phyloP scores from a whole-genome alignment of 2,329 filamentous ascomycete species.

The Sporothrix humicola region DNA sequence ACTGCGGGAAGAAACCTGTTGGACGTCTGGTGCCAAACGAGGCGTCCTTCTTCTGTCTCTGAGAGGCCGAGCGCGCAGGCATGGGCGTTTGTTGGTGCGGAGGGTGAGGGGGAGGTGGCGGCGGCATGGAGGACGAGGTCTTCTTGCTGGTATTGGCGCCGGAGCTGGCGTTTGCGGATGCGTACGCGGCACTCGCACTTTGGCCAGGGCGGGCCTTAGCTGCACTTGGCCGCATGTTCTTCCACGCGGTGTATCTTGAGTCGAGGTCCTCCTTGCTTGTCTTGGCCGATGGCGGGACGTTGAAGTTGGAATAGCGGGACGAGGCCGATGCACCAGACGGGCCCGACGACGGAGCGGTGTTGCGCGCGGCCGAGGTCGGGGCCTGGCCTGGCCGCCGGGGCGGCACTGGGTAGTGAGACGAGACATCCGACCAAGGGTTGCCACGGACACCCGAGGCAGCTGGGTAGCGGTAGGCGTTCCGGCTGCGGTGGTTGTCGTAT shows the following conservation, averaged over 20 bases:
- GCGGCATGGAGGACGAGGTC: slow-evolving; percentile 38
- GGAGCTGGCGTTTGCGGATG: slow-evolving; percentile 24
- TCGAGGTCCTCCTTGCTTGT: slow-evolving; percentile 37
- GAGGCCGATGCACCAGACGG: slow-evolving; percentile 34
- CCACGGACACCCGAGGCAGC: slow-evolving; percentile 61
- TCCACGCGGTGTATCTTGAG: slow-evolving; percentile 46
- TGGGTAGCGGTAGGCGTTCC: slow-evolving; percentile 49
- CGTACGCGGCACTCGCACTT: slow-evolving; percentile 39
- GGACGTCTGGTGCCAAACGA: slow-evolving; percentile 58
- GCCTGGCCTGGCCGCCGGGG: slow-evolving; percentile 41
- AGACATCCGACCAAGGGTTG: slow-evolving; percentile 61
- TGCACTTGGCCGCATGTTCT: slow-evolving; percentile 43
- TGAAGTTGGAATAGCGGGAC: slow-evolving; percentile 40
- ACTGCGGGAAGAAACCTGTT: slow-evolving; percentile 57
- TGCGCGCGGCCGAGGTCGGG: slow-evolving; percentile 36
- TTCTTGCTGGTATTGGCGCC: slow-evolving; percentile 28
- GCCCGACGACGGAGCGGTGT: slow-evolving; percentile 36
- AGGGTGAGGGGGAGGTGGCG: slow-evolving; percentile 47
- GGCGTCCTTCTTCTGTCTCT: slow-evolving; percentile 60
- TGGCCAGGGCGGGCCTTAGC: slow-evolving; percentile 35
- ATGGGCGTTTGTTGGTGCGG: slow-evolving; percentile 10
- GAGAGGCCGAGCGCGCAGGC: slow-evolving; percentile 55
- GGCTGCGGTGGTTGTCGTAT: slow-evolving; percentile 57
- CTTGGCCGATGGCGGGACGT: slow-evolving; percentile 36
- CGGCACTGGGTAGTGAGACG: slow-evolving; percentile 57